Base-by-base conservation (phyloP, 495 filamentous ascomycete genomes). In the Trichoderma asperelloides region DNA sequence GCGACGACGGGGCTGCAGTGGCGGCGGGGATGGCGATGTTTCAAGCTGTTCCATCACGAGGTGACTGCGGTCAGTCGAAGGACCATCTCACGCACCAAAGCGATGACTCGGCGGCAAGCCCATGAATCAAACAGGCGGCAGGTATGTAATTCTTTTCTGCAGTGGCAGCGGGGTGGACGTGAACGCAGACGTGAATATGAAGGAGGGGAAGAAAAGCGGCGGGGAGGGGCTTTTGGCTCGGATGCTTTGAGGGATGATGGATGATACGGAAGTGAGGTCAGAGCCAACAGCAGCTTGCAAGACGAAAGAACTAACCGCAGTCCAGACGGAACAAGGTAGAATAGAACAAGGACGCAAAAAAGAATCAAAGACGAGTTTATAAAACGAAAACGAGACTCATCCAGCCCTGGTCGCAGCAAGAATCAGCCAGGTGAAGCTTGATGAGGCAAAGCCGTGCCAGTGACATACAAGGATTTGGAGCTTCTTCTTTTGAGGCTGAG, bases 41-140 rank as follows among this genome's bases (percentile, higher is more conserved):
- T 69, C 69, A 66, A 51, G 25, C 74, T 72, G 69, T 79, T 81
- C 79, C 80, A 83, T 83, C 66, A 79, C 78, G 77, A 72, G 70
- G 70, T 69, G 71, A 64, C 71, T 65, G 70, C 68, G 67, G 70
- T 76, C 74, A 76, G 76, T 71, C 72, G 9, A 25, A 60, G 55
- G 23, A 60, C 55, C 55, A 68, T 68, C 73, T 74, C 73, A 78
- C 74, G 75, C 47, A 51, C 66, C 57, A 23, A 21, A 25, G 55
- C 55, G 55, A 30, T 27, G 27, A 30, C 55, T 60, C 55, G 55
- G 27, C 55, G 55, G 28, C 55, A 18, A 13, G 55, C 55, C 55
- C 55, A 60, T 60, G 55, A 60, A 60, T 33, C 55, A 60, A 51
- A 72, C 74, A 76, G 74, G 71, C 68, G 71, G 70, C 51, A 18